These are phyloP conservation scores for Gastrolobium villosum DNA, from an alignment of 306 rosid genomes.

Conservation along the genomic window DNA sequence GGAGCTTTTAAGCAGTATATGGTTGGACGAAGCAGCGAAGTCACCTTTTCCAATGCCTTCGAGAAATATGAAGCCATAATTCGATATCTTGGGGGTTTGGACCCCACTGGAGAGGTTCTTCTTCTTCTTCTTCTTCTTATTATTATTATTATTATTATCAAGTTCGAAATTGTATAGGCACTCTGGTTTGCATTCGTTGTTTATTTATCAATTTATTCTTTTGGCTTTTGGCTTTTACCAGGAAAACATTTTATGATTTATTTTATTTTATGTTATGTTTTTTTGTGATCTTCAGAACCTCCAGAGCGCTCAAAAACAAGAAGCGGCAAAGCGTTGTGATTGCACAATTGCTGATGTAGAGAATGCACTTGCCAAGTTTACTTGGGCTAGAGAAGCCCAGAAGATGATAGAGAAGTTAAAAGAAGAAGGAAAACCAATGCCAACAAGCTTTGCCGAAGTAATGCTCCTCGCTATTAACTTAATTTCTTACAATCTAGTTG, in stretches of 20 bases:
- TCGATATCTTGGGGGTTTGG: conserved; percentile 75
- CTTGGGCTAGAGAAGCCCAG: conserved; percentile 92
- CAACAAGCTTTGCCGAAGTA: conserved; percentile 70
- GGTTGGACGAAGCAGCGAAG: conserved; percentile 93
- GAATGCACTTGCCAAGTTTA: conserved; percentile 85
- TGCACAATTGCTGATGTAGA: conserved; percentile 87
- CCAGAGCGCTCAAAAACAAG: conserved; percentile 63
- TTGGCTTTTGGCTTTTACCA: not conserved
- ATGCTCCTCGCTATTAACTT: conserved; percentile 31
- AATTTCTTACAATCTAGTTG: conserved; percentile 11
- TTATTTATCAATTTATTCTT: not conserved
- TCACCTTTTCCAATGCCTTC: conserved; percentile 67
- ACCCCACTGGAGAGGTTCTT: conserved; percentile 84
- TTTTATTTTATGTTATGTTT: not conserved
- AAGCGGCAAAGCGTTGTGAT: conserved; percentile 84
- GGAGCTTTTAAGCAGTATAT: conserved; percentile 76
- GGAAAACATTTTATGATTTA: not conserved
- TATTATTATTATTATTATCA: too few relatives aligned
- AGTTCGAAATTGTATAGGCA: not conserved
- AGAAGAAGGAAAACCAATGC: conserved; percentile 94
- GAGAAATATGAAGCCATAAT: conserved; percentile 79
- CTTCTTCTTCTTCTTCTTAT: too few relatives aligned
- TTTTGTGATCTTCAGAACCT: conserved; percentile 69
- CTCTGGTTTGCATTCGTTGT: not conserved
- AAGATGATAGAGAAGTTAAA: conserved; percentile 76